Conservation (phyloP, 2,329 filamentous ascomycete species). For the Scleromitrula shiraiana region DNA sequence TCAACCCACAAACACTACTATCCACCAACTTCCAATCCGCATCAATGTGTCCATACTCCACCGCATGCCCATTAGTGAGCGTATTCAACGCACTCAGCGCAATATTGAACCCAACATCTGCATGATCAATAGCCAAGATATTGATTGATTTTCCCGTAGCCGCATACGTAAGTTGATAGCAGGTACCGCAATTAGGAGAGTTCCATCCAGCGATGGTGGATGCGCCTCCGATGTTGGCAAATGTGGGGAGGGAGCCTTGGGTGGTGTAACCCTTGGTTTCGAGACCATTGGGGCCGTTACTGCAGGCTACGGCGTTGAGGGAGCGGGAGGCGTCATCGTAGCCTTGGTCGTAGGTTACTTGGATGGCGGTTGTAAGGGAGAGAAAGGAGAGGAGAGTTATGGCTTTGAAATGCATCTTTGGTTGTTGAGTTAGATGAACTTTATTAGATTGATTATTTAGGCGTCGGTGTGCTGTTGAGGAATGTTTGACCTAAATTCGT, state of each 20-base stretch:
- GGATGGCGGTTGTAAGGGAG: constrained; percentile 31
- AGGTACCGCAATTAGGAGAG: constrained; percentile 45
- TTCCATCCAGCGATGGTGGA: constrained; percentile 46
- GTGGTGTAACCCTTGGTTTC: constrained; percentile 45
- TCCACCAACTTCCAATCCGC: constrained; percentile 40
- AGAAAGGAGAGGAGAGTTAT: constrained; percentile 34
- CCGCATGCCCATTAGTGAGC: constrained; percentile 45
- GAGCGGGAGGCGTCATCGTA: constrained; percentile 56
- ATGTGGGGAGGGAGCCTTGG: constrained; percentile 42
- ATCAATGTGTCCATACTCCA: constrained; percentile 43
- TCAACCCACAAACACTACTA: constrained; percentile 36
- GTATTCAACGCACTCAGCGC: constrained; percentile 46
- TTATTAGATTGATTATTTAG: no score
- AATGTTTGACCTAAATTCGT: no score
- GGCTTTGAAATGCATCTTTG: constrained; percentile 39
- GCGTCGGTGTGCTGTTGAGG: no score
- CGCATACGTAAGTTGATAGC: constrained; percentile 49
- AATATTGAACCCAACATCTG: constrained; percentile 47
- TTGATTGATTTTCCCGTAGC: constrained; percentile 43
- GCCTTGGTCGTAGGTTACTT: constrained; percentile 64
- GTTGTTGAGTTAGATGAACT: no score
- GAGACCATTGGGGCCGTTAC: constrained; percentile 59
- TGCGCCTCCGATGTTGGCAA: constrained; percentile 49
- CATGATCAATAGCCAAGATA: constrained; percentile 48
- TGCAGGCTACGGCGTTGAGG: constrained; percentile 54